Conservation (phyloP, 192 early-diverging fungal species). For the Coemansia sp. region DNA sequence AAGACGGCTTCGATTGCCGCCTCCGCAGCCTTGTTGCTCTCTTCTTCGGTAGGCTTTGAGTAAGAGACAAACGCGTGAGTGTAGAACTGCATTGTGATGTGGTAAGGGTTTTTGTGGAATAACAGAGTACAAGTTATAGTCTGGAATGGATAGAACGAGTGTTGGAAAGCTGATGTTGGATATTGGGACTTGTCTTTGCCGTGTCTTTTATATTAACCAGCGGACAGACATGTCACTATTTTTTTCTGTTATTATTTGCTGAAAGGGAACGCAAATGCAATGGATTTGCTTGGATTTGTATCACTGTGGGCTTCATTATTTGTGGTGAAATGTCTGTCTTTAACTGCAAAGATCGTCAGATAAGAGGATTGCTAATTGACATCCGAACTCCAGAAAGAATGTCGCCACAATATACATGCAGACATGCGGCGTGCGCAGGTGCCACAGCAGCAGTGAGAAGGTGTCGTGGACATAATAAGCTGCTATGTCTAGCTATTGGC, state of each 20-base stretch:
- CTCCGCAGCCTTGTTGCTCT: neutral
- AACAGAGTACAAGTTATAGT: neutral
- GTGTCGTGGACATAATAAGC: neutral
- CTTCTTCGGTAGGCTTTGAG: neutral
- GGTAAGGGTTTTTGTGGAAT: neutral
- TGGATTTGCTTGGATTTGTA: neutral
- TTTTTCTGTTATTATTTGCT: too few relatives aligned
- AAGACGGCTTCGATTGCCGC: neutral
- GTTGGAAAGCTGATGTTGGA: neutral
- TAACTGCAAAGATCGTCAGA: neutral
- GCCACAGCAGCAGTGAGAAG: neutral
- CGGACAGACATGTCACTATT: too few relatives aligned
- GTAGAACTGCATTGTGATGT: neutral
- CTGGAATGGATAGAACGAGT: neutral
- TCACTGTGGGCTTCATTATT: neutral
- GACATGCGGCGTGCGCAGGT: neutral
- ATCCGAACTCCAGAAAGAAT: neutral
- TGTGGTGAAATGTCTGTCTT: neutral
- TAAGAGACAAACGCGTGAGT: neutral
- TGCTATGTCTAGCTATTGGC: neutral
- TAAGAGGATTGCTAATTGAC: neutral
- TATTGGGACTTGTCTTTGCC: neutral
- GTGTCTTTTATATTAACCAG: too few relatives aligned
- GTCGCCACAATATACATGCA: constrained; percentile 1
- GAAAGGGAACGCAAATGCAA: neutral